Conservation (phyloP, 768 basidiomycete species). For the Filobasidium wieringae region DNA sequence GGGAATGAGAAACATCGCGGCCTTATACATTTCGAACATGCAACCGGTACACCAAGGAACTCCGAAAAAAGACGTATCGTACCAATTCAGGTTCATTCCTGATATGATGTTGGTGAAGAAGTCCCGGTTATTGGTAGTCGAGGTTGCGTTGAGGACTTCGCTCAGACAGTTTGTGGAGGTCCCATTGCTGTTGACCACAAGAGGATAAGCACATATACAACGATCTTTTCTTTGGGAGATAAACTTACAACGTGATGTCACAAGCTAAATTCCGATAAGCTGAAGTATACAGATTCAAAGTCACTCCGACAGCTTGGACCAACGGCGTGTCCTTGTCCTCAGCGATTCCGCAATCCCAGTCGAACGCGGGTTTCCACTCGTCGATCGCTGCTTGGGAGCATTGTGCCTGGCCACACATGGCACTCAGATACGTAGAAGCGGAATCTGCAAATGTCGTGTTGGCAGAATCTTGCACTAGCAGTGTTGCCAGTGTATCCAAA, state of each 20-base stretch:
- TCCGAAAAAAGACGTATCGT: slow-evolving; percentile 23
- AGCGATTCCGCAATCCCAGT: slow-evolving; percentile 14
- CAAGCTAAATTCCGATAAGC: slow-evolving; percentile 33
- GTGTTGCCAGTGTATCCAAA: slow-evolving; percentile 20
- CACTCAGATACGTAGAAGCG: slow-evolving; percentile 21
- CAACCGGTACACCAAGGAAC: slow-evolving; percentile 31
- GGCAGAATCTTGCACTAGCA: slow-evolving; percentile 18
- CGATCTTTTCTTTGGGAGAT: neutral
- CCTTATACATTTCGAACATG: slow-evolving; percentile 35
- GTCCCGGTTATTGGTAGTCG: slow-evolving; percentile 20
- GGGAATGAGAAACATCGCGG: slow-evolving; percentile 19
- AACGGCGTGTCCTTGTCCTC: slow-evolving; percentile 13
- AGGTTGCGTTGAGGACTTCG: slow-evolving; percentile 17
- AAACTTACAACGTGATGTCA: slow-evolving; percentile 32
- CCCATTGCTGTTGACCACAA: slow-evolving; percentile 23
- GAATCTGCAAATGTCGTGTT: slow-evolving; percentile 25
- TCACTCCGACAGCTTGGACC: slow-evolving; percentile 18
- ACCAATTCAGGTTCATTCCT: slow-evolving; percentile 25
- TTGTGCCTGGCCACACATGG: slow-evolving; percentile 17
- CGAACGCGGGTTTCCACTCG: slow-evolving; percentile 20
- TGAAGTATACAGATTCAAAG: slow-evolving; percentile 24
- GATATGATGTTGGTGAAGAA: slow-evolving; percentile 32
- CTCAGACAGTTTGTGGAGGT: slow-evolving; percentile 28
- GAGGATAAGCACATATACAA: neutral
- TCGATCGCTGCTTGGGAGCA: slow-evolving; percentile 21